Base-by-base conservation (phyloP, 805 yeast genomes). In the Ogataea methylovora region DNA sequence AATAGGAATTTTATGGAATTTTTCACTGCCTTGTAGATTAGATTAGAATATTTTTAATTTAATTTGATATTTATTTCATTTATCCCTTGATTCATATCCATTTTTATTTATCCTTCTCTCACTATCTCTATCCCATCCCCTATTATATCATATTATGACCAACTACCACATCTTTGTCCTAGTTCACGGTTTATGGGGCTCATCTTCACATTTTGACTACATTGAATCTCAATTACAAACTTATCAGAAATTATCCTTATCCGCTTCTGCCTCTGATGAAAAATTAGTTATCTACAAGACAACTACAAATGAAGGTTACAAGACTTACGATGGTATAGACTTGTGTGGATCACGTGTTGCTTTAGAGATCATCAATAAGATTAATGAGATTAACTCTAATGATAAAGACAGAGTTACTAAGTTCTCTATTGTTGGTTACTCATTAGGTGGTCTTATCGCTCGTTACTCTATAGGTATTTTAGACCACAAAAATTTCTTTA, bases 291-390 rank as follows among this genome's bases (percentile, higher is more conserved):
- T n/a, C n/a, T 71, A 75, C 46, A 63, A 69, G 29, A 67, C 85
- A 0, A 68, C 67, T 21, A 64, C 80, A 14, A 83, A 79, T 48
- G 69, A 74, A 36, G 90, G 88, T 6, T 83, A 76, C 51, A 71
- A 73, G 48, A 86, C 95, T 3, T 79, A 84, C 46, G 95, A 86
- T 50, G 95, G 95, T 2, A 76, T 85, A 16, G 94, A 85, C 44
- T 76, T 84, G 19, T 84, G 92, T 49, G 95, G 94, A 2, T 65
- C 76, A 32, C 63, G 94, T 16, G 80, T 84, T 7, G 76, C 82
- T 1, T 69, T 69, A 34, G 95, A 86, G 55, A 76, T 86, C 32
- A 52, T 61, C 14, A 44, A 40, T 1, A 65, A 65, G 45, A 58
- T 73, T 14, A 42, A 45, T 4, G 28, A 29, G 15, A 31, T 45